Conservation (phyloP, 495 filamentous ascomycete genomes). For the Poronia punctata region DNA sequence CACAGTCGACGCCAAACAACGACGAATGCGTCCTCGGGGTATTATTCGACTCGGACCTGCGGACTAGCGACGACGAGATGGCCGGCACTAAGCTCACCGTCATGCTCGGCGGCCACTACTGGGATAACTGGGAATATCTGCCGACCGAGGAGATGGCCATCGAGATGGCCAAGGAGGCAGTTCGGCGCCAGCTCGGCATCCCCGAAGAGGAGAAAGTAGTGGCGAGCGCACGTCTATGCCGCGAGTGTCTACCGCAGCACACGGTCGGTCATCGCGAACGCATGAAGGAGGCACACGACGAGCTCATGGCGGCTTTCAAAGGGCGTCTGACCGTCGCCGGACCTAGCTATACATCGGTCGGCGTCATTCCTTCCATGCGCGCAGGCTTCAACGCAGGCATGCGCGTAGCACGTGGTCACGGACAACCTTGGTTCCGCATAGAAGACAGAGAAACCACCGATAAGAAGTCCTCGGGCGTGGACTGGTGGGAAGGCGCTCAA, state of each 20-base stretch:
- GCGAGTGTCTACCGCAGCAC: conserved; percentile 86
- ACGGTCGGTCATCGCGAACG: conserved; percentile 62
- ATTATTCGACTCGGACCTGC: conserved; percentile 75
- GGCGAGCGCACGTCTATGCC: conserved; percentile 54
- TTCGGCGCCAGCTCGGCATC: conserved; percentile 70
- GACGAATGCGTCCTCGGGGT: conserved; percentile 82
- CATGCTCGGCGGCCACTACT: conserved; percentile 93
- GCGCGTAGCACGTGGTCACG: conserved; percentile 20
- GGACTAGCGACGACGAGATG: conserved; percentile 13
- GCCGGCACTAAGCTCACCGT: conserved; percentile 83
- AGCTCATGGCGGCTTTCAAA: conserved; percentile 50
- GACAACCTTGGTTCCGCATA: conserved; percentile 12
- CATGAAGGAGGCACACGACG: conserved; percentile 50
- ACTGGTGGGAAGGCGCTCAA: neutral
- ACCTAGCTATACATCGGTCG: conserved; percentile 55
- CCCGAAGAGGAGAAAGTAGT: conserved; percentile 34
- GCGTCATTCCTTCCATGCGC: conserved; percentile 33
- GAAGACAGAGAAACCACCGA: neutral
- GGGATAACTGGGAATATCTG: conserved; percentile 51
- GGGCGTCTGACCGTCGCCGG: conserved; percentile 70
- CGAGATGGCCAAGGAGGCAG: conserved; percentile 57
- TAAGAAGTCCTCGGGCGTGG: neutral
- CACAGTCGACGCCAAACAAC: conserved; percentile 68
- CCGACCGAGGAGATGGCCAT: conserved; percentile 58
- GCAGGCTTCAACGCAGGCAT: conserved; percentile 31